Evolutionary conservation across 805 yeast genomes (phyloP), one percentile per base, ranked within the genome.

Genomic region (Candida boleticola): DNA sequence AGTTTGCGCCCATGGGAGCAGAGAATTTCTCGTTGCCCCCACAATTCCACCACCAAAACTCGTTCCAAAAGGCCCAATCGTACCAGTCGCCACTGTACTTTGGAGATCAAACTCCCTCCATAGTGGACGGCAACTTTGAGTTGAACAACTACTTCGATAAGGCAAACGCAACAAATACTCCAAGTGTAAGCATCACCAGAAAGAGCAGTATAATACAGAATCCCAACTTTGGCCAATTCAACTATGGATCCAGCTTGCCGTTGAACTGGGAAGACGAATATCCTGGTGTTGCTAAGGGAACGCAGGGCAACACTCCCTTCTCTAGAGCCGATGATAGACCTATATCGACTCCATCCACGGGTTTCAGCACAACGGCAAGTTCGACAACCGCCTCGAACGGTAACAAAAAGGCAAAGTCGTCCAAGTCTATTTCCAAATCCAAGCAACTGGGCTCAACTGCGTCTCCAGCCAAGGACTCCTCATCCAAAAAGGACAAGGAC

Each of bases 31-130:
- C 31, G 26, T 2, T 36, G 4, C 45, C 45, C 14, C 48, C 52
- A 5, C 34, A 39, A n/a, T 25, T 40, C 17, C 30, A 27, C n/a
- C 46, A 44, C 33, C 36, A 43, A n/a, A 39, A 43, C 33, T 41
- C 47, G 14, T 44, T 41, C 25, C 33, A 7, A 23, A 23, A 11
- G 11, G 11, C 43, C 5, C 36, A 16, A 11, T 36, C 39, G 9
- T n/a, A 26, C n/a, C 26, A 25, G 7, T 36, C 39, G 7, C 39
- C 30, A 16, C 39, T 20, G 39, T 27, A 36, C 13, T 23, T 36
- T 17, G 23, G 30, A 11, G 27, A 36, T 20, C 27, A 7, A 7
- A 9, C 39, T 10, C 30, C 30, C 4, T 31, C 35, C 18, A 17
- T 31, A 31, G 27, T 21, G 36, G 39, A 18, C 18, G 39, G 26